Evolutionary conservation across 768 basidiomycete genomes (phyloP).

Genomic region (Mycena leptocephala): DNA sequence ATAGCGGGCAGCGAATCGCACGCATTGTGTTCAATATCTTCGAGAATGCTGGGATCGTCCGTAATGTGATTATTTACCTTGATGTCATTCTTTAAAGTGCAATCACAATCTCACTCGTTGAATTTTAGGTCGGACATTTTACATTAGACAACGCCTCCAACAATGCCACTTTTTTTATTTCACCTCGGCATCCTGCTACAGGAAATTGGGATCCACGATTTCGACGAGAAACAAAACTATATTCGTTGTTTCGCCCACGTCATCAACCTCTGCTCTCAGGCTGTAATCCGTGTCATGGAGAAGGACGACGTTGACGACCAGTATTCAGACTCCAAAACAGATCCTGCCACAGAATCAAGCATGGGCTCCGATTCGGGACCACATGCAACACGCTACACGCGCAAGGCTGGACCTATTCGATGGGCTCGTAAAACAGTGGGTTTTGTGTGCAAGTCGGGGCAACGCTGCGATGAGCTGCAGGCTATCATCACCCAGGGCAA

Average conservation of each 20-base stretch:
- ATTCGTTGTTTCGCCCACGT: conserved; percentile 1
- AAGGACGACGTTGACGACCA: not conserved
- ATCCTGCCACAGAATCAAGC: not conserved
- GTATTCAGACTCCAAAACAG: not conserved
- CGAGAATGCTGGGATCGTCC: too few species aligned
- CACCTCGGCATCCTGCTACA: conserved; percentile 8
- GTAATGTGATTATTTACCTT: conserved; percentile 10
- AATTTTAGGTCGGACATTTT: conserved; percentile 17
- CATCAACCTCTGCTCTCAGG: conserved; percentile 1
- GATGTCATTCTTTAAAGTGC: not conserved
- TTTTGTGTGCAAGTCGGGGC: conserved; percentile 9
- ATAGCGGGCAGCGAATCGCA: too few species aligned
- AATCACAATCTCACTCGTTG: conserved; percentile 1
- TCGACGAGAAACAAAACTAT: too few species aligned
- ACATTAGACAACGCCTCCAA: too few species aligned
- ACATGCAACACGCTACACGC: not conserved
- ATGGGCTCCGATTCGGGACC: not conserved
- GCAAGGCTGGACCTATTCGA: conserved; percentile 13
- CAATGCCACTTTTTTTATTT: conserved; percentile 5
- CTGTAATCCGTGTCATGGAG: not conserved
- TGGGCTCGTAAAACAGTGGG: conserved; percentile 8
- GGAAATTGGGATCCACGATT: conserved; percentile 11
- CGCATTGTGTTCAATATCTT: too few species aligned
- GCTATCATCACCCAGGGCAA: conserved; percentile 14
- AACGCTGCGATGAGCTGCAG: conserved; percentile 14